A percentile compares a stretch with the other conserved stretches of the same genome.
phyloP scores from a whole-genome alignment of 305 asterid genomes.

The Fraxinus baroniana region DNA sequence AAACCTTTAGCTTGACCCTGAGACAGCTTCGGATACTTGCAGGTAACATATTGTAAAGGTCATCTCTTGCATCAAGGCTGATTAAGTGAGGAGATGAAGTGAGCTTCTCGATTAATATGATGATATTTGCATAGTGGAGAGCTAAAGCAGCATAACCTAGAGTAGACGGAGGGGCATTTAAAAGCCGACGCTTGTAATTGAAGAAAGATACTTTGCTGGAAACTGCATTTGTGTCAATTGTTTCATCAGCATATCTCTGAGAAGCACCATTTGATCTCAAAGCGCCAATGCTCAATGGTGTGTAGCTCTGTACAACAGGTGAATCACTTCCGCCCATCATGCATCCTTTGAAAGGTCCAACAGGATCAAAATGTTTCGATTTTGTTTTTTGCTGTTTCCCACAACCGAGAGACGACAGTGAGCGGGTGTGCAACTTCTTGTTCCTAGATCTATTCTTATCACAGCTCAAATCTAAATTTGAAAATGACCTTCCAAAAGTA shows the following conservation, averaged over 20 bases:
- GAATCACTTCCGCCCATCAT: conserved; percentile 55
- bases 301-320: conserved; percentile 51
- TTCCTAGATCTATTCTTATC: conserved; percentile 45
- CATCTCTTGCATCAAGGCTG: conserved; percentile 77
- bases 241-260: conserved; percentile 18
- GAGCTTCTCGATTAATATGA: conserved; percentile 70
- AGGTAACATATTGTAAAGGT: conserved; percentile 77
- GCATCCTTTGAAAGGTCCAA: conserved; percentile 60
- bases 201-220: conserved; percentile 35
- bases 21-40: conserved; percentile 53
- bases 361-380: conserved; percentile 36
- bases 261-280: conserved; percentile 37
- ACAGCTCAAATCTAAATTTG: conserved; percentile 54
- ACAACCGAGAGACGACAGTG: conserved; percentile 44
- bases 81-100: conserved; percentile 70
- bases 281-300: conserved; percentile 42
- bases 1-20: conserved; percentile 57
- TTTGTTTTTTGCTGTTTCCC: conserved; percentile 33
- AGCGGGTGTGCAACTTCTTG: conserved; percentile 38
- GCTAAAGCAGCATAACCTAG: conserved; percentile 76
- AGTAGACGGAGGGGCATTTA: conserved; percentile 46
- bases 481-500: conserved; percentile 58
- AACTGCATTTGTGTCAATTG: neutral
- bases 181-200: conserved; percentile 37
- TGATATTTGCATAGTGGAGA: conserved; percentile 75